Evolutionary conservation across 2,329 filamentous ascomycete genomes (phyloP).

Genomic region (Xylaria sp.): DNA sequence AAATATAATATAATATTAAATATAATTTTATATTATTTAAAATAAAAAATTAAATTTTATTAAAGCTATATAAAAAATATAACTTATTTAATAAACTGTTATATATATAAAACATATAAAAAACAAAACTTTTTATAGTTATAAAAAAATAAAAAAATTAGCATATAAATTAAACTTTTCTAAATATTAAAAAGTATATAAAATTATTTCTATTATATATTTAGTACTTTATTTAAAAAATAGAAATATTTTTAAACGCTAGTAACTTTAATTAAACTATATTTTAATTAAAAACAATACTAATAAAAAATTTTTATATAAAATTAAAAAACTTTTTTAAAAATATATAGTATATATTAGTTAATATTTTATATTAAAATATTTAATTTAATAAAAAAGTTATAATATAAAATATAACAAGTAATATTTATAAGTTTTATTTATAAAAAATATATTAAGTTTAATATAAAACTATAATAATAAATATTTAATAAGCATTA

Average conservation of each 20-base stretch:
- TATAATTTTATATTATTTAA: slow-evolving; percentile 4
- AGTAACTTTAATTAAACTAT: neutral
- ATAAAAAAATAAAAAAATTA: neutral
- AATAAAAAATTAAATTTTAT: neutral
- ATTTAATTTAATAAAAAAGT: no score
- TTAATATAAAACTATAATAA: no score
- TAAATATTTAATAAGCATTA: no score
- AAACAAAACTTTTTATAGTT: neutral
- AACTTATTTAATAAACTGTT: neutral
- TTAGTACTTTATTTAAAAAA: neutral
- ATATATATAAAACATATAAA: neutral
- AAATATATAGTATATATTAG: no score
- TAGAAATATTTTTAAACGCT: neutral
- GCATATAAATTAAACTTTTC: slow-evolving; percentile 13
- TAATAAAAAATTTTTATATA: no score
- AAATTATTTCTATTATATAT: neutral
- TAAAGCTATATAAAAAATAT: slow-evolving; percentile 1
- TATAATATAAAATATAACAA: no score
- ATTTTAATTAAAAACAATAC: neutral
- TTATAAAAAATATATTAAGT: no score
- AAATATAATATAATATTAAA: slow-evolving; percentile 3
- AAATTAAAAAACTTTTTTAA: no score
- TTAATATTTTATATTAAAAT: no score
- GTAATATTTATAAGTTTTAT: no score
- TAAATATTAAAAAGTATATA: neutral